Percentiles rank a stretch among this genome's conserved stretches.
phyloP scores from a whole-genome alignment of 1,284 basidiomycete species.

The Sporisorium reilianum region DNA sequence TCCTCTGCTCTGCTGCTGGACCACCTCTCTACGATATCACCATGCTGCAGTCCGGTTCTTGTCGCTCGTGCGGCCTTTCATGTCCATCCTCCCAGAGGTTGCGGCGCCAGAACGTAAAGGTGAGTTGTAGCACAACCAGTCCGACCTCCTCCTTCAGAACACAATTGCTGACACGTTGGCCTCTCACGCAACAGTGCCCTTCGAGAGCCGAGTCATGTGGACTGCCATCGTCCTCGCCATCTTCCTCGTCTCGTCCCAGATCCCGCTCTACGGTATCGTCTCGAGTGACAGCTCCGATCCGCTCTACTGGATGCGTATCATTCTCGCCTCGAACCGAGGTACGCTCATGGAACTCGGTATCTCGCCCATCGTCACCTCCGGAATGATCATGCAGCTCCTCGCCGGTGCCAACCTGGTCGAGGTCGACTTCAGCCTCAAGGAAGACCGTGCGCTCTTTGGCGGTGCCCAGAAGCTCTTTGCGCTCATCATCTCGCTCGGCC shows the following conservation, averaged over 20 bases:
- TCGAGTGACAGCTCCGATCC: constrained; percentile 77
- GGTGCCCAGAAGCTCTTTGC: constrained; percentile 98
- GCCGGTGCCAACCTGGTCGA: constrained; percentile 97
- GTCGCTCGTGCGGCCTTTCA: constrained; percentile 69
- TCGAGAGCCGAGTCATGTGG: constrained; percentile 68
- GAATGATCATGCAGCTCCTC: constrained; percentile 99
- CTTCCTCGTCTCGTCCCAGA: constrained; percentile 68
- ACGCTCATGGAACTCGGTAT: constrained; percentile 99
- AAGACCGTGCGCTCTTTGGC: constrained; percentile 94
- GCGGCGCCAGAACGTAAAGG: constrained; percentile 68
- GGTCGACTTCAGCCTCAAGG: constrained; percentile 96
- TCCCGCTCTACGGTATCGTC: constrained; percentile 69
- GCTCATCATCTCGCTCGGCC: constrained; percentile 93
- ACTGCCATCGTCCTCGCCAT: constrained; percentile 69
- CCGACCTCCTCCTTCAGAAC: too few relatives aligned
- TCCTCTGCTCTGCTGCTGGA: neutral
- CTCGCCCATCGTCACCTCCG: constrained; percentile 91
- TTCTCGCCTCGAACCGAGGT: constrained; percentile 96
- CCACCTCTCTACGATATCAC: neutral
- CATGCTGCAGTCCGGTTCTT: constrained; percentile 62
- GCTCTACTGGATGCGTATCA: constrained; percentile 99
- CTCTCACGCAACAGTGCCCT: constrained; percentile 55
- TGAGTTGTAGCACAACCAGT: constrained; percentile 11
- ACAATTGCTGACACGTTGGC: too few relatives aligned
- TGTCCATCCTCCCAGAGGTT: constrained; percentile 69